phyloP scores from a whole-genome alignment of 345 rosid species.

The Rhodomyrtus tomentosa region DNA sequence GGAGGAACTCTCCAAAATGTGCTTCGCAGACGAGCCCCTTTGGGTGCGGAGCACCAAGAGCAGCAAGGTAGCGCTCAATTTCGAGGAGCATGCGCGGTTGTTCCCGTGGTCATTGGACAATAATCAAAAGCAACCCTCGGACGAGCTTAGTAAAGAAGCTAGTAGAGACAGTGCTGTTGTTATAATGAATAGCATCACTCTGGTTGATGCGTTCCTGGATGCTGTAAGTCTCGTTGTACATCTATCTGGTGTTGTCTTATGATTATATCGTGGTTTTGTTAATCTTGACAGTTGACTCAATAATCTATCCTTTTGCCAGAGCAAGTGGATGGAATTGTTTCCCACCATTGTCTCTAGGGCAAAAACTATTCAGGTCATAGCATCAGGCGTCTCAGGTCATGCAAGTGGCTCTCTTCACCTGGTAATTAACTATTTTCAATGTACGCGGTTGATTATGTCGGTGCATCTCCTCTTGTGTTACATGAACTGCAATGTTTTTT shows the following conservation, averaged over 20 bases:
- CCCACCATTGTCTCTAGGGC: conserved; percentile 88
- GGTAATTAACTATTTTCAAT: conserved; percentile 19
- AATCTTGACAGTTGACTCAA: background rate
- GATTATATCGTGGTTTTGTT: background rate
- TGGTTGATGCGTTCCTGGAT: conserved; percentile 71
- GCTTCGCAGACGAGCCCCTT: conserved; percentile 44
- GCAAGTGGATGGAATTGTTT: conserved; percentile 84
- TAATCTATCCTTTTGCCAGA: conserved; percentile 18
- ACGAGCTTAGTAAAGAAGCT: conserved; percentile 53
- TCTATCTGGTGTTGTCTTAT: background rate
- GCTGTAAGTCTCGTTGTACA: conserved; percentile 36
- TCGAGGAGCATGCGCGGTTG: conserved; percentile 50
- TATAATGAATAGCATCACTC: conserved; percentile 81
- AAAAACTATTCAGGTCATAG: conserved; percentile 57
- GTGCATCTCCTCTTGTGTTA: background rate
- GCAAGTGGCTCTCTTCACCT: conserved; percentile 76
- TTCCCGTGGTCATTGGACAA: conserved; percentile 47
- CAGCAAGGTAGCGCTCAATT: conserved; percentile 33
- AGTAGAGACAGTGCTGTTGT: conserved; percentile 59
- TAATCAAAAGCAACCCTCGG: conserved; percentile 19
- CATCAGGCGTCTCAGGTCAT: conserved; percentile 44
- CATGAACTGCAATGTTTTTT: background rate
- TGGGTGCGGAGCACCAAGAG: conserved; percentile 41
- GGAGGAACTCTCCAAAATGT: conserved; percentile 63
- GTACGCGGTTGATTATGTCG: background rate